These are phyloP conservation scores for Phytophthora brassicae DNA, from an alignment of 352 stramenopile genomes.

Conservation along the genomic window DNA sequence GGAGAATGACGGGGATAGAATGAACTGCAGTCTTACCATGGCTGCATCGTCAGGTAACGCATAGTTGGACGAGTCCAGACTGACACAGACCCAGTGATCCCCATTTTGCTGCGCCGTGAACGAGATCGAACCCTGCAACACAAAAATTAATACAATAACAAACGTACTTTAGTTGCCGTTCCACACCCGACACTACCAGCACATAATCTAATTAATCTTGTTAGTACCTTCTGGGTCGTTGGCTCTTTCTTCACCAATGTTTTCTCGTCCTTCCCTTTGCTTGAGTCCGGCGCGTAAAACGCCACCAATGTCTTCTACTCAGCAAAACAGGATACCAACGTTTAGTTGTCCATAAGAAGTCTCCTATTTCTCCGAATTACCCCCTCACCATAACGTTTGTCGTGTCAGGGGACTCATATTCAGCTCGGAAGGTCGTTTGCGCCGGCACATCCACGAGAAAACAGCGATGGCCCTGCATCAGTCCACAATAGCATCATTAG, in stretches of 20 bases:
- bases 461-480: conserved; percentile 61
- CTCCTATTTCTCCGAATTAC: neutral
- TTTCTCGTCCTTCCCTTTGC: conserved; percentile 41
- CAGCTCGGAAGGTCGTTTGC: conserved; percentile 71
- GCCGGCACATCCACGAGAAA: conserved; percentile 81
- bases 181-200: neutral
- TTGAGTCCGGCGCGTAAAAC: conserved; percentile 57
- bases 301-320: conserved; percentile 61
- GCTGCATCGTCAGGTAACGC: conserved; percentile 52
- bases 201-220: neutral
- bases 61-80: conserved; percentile 67
- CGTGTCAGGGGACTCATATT: conserved; percentile 88
- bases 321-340: neutral
- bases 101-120: conserved; percentile 71
- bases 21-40: conserved; percentile 50
- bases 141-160: conserved; percentile 5
- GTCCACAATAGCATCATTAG: neutral
- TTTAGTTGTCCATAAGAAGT: neutral
- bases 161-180: conserved; percentile 2
- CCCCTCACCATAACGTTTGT: conserved; percentile 60
- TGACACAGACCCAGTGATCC: conserved; percentile 76
- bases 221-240: conserved; percentile 55
- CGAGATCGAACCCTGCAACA: conserved; percentile 53
- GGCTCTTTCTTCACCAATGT: conserved; percentile 58
- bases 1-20: neutral